Evolutionary conservation across 2,329 filamentous ascomycete species (phyloP).

Genomic region (Hypoxylon sp.): DNA sequence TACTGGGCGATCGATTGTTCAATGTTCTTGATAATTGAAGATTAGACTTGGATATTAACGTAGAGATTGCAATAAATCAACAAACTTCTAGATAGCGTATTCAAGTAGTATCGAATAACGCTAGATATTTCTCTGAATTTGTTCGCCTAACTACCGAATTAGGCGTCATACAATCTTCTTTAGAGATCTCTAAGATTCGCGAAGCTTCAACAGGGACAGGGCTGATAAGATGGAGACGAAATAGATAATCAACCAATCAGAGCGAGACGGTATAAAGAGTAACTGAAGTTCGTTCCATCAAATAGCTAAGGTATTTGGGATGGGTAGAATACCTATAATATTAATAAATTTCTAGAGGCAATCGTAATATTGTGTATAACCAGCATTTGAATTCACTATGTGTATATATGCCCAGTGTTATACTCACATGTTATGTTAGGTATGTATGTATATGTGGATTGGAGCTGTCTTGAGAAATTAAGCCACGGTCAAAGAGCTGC

Average conservation of each 20-base stretch:
- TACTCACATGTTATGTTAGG: no score
- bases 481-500: slow-evolving; percentile 24
- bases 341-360: not conserved
- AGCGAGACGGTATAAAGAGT: not conserved
- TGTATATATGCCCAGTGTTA: no score
- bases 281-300: not conserved
- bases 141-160: slow-evolving; percentile 25
- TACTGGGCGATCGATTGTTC: slow-evolving; percentile 9
- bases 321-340: not conserved
- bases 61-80: not conserved
- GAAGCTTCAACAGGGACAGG: slow-evolving; percentile 51
- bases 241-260: slow-evolving; percentile 26
- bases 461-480: not conserved
- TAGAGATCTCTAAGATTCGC: slow-evolving; percentile 50
- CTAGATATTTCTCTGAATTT: slow-evolving; percentile 1
- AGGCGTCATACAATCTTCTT: slow-evolving; percentile 31
- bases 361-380: not conserved
- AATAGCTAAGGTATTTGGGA: not conserved
- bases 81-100: not conserved
- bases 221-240: slow-evolving; percentile 35
- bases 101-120: not conserved
- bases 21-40: slow-evolving; percentile 5
- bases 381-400: not conserved
- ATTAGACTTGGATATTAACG: not conserved
- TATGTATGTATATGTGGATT: not conserved